Base-by-base conservation (phyloP, 768 basidiomycete genomes). In the Mycena galericulata region DNA sequence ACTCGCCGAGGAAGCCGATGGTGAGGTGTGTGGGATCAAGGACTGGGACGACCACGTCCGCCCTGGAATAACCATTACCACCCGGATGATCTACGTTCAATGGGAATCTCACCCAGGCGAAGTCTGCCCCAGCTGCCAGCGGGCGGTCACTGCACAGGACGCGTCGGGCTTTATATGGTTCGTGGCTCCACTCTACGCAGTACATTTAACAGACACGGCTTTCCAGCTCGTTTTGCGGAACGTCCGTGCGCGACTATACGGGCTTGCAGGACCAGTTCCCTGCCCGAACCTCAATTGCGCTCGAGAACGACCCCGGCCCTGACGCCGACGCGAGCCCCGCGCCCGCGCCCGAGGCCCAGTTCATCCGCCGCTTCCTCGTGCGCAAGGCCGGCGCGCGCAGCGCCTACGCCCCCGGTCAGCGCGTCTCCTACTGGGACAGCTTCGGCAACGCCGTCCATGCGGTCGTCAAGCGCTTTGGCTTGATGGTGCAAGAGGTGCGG, bases 281-380 rank as follows among this genome's bases (percentile, higher is more conserved):
- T 18, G 46, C 15, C 24, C n/a, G 58, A 18, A 49, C 45, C 0
- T 3, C 58, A 4, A 36, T 60, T 12, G 24, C 45, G 3, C 30
- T 22, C 57, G 22, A 43, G 46, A 32, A 38, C 27, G 58, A 26
- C 14, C 22, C 22, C 32, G 45, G 30, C 20, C 30, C 50, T 4
- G 30, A 30, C 7, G 34, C 50, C 18, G 30, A 30, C 7, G 34
- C 6, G 1, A 29, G 41, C 41, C 9, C 5, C 41, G 20, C 41
- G 17, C 50, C 30, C 29, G 36, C 54, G 22, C 36, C 36, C 2
- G 54, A 40, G 4, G 54, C 27, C n/a, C 57, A 12, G 11, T 59
- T 59, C 22, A 59, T 59, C 30, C 57, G 57, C 29, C 58, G 58
- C 43, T 59, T 59, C 58, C 58, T 59, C 45, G 22, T 47, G 3